Conservation (phyloP, 2,329 filamentous ascomycete species). For the Dactylellina drechsleri region DNA sequence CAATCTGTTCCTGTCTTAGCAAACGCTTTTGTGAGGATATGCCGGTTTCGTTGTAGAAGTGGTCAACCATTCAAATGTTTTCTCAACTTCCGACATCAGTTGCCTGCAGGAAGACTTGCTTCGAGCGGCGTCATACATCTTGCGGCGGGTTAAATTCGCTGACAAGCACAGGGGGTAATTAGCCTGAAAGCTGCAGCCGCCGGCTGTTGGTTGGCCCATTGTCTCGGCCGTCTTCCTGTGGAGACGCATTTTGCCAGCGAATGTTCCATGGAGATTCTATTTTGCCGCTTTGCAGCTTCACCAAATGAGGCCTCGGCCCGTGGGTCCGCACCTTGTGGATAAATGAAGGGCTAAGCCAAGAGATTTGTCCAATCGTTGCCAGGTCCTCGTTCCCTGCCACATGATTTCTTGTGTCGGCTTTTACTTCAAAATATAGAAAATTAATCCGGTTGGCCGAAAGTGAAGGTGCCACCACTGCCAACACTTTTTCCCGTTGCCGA, state of each 20-base stretch:
- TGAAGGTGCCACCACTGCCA: constrained; percentile 24
- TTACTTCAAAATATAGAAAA: constrained; percentile 39
- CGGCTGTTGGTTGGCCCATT: constrained; percentile 35
- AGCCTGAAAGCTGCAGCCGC: constrained; percentile 55
- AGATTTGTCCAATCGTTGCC: constrained; percentile 21
- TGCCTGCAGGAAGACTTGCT: constrained; percentile 40
- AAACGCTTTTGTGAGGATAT: not conserved
- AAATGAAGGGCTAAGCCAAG: constrained; percentile 30
- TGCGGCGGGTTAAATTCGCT: constrained; percentile 46
- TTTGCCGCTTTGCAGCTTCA: constrained; percentile 43
- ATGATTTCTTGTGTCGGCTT: constrained; percentile 11
- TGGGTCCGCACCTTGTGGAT: constrained; percentile 53
- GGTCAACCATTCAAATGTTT: too few species aligned
- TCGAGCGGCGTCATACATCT: constrained; percentile 24
- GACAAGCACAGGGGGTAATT: constrained; percentile 33
- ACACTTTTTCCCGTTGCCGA: constrained; percentile 23
- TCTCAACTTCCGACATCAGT: constrained; percentile 39
- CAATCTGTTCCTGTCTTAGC: not conserved
- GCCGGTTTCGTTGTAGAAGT: not conserved
- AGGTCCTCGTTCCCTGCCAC: constrained; percentile 28
- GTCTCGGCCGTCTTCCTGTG: constrained; percentile 41
- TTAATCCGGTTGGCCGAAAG: constrained; percentile 52
- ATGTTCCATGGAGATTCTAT: constrained; percentile 54
- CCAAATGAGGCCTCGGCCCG: constrained; percentile 34
- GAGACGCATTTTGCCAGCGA: constrained; percentile 54